Base-by-base conservation (phyloP, 768 basidiomycete species). In the Suillus cothurnatus region DNA sequence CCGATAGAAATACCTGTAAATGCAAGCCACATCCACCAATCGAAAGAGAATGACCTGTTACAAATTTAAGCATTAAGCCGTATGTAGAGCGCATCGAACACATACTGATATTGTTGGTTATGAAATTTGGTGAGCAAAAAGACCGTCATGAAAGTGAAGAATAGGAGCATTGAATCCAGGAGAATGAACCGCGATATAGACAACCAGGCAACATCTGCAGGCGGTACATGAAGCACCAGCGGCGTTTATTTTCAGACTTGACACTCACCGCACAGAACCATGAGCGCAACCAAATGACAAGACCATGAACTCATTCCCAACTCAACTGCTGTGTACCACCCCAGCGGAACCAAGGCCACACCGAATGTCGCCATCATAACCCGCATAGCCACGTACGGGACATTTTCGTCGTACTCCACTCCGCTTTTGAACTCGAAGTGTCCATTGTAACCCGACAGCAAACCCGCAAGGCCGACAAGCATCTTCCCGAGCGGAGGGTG, bases 401-500 rank as follows among this genome's bases (percentile, higher is more conserved):
- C 94, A 64, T 78, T 82, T 0, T 87, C 86, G 0, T 94, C 92
- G 77, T 99, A 99, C 61, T 76, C 79, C 62, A 85, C 89, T 3
- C 97, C 97, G 67, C 93, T 95, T 78, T 95, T 94, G 82, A 97
- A 99, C 67, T 97, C 97, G 71, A 93, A 99, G 31, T 80, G 76
- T 17, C 97, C 97, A 67, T 96, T 85, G 74, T 98, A 99, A 39
- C 97, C 97, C 0, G 94, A 84, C 68, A 99, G 79, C 63, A 95
- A 81, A 26, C 97, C 97, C 4, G 90, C 95, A 26, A 99, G 84
- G 11, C 95, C 97, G 66, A 99, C 97, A 63, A 99, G 85, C 95
- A 99, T 99, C 83, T 99, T 99, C 4, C 97, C 97, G 49, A 99
- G 84, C 0, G 97, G 97, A 6, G 97, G 97, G 72, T 99, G 97